phyloP scores from a whole-genome alignment of 2,329 filamentous ascomycete species.

The Phyllosticta citribraziliensis region DNA sequence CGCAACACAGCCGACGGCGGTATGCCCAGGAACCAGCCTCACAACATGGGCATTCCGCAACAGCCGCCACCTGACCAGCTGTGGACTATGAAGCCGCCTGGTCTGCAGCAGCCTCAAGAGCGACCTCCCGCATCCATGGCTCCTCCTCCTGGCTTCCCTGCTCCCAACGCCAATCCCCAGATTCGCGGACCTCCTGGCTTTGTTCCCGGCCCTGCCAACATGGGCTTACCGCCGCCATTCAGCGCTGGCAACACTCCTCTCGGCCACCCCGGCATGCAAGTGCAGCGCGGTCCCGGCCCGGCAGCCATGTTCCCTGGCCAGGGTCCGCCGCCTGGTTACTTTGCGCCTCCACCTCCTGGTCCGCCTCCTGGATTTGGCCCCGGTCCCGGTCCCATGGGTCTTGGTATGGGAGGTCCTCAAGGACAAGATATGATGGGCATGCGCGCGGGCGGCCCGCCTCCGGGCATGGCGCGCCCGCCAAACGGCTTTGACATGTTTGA shows the following conservation, averaged over 20 bases:
- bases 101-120: constrained; percentile 1
- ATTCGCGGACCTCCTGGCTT: constrained; percentile 7
- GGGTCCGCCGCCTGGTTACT: constrained; percentile 3
- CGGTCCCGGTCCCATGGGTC: constrained; percentile 2
- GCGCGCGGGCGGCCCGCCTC: constrained; percentile 5
- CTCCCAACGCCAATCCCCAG: background rate
- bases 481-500: background rate
- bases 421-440: constrained; percentile 5
- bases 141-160: constrained; percentile 6
- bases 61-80: constrained; percentile 24
- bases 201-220: background rate
- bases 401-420: background rate
- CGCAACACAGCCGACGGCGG: constrained; percentile 24
- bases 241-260: constrained; percentile 29
- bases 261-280: constrained; percentile 26
- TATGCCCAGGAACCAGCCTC: constrained; percentile 23
- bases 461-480: background rate
- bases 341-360: background rate
- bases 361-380: constrained; percentile 8
- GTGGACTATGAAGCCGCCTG: constrained; percentile 9
- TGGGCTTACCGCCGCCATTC: constrained; percentile 13
- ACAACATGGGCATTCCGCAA: constrained; percentile 33
- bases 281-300: constrained; percentile 19
- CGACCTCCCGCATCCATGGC: constrained; percentile 7
- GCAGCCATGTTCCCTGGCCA: constrained; percentile 2